Evolutionary conservation across 2,329 filamentous ascomycete genomes (phyloP), one percentile per base, ranked within the genome.

Genomic region (Aspergillus floridensis): DNA sequence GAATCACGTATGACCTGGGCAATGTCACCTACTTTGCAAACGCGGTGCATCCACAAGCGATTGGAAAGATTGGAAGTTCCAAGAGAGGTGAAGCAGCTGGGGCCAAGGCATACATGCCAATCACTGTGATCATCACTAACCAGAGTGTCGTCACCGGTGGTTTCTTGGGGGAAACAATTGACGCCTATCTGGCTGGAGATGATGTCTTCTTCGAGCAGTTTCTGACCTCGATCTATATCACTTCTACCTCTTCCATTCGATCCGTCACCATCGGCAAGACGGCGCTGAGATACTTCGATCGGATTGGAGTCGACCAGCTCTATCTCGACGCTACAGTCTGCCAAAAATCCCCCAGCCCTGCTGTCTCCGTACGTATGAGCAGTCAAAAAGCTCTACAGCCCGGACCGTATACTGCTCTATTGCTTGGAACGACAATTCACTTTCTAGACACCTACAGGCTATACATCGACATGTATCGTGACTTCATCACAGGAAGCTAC

Each of bases 171-270:
- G n/a, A 47, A 4, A 59, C 32, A n/a, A 46, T 62, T 12, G 21
- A 50, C 6, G 22, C 47, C 14, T 65, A 63, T 55, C 12, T 54
- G 59, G 19, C 72, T 69, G 12, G 49, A 2, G 63, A 65, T 35
- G 63, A 65, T 47, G 63, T 65, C 22, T 56, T 62, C 50, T 38
- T 49, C 1, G 3, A 6, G 14, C 53, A 35, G 2, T 65, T 65
- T 29, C 52, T 65, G 11, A 1, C n/a, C 26, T 22, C 55, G 5
- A 29, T 65, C 26, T 65, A 63, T 31, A 29, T 63, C 35, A 49
- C 50, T 21, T 53, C 60, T 6, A 44, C 32, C 53, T 11, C 24
- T 21, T 2, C 2, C 35, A 8, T 19, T 44, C 38, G 6, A 44
- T 14, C 35, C 26, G 26, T 12, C 5, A 48, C 38, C 11, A 21